Evolutionary conservation across 1,284 basidiomycete species (phyloP), one percentile per base, ranked within the genome.

Genomic region (Rugosomyces carneus): DNA sequence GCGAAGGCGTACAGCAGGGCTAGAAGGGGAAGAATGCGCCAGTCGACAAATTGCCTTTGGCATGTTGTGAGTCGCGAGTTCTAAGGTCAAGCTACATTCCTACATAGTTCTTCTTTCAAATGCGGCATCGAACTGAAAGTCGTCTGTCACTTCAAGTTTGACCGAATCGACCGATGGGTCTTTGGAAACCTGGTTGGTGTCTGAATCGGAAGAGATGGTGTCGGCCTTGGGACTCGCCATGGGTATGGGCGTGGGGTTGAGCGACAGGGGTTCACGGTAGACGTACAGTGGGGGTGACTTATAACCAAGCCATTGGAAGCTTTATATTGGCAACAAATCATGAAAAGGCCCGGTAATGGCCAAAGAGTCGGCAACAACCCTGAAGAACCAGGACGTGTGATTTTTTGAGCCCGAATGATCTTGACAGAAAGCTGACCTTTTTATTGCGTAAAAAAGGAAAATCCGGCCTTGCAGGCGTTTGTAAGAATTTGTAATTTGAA

Each of bases 1-100:
- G 69, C 62, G 44, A 72, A 66, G 10, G 70, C 62, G 49, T 69
- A 70, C 9, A 71, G 55, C 35, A 70, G 37, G 2, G 65, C 62
- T 5, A 73, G 58, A 8, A 73, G 50, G 2, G 71, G 70, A 10
- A 73, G 59, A 37, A 72, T 65, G 26, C 69, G 63, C 56, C 61
- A 66, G 53, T 72, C 70, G 18, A 72, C 59, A 51, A 56, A 68
- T 44, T 63, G 62, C 59, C 70, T 72, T 41, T 5, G 42, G 35
- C 11, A 16, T 29, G 21, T 11, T 29, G 24, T 42, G 31, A 50
- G 29, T 42, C 21, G 31, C 20, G 19, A 49, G 20, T 37, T 18
- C 20, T 34, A 24, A 9, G 49, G 34, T 23, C 6, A 24, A 16
- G 19, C 24, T 32, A 40, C 19, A 23, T 20, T 34, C 60, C 24